Percentiles rank a stretch among this genome's conserved stretches.
Conservation (phyloP, 768 basidiomycete species). For the Mycena vulgaris region DNA sequence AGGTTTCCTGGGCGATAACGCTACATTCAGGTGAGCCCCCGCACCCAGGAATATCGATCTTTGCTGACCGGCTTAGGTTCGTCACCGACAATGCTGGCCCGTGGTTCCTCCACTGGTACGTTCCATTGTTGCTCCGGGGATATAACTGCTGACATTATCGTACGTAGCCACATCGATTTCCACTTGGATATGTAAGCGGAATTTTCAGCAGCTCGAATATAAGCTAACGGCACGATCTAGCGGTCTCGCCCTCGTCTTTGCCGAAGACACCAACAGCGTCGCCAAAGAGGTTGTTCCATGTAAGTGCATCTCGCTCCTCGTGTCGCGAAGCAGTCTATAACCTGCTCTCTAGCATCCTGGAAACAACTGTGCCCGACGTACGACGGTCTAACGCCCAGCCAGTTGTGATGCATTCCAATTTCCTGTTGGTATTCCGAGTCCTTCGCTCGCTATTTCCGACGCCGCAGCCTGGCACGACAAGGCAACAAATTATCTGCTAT, state of each 20-base stretch:
- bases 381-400: constrained; percentile 18
- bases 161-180: constrained; percentile 24
- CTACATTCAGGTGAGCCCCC: constrained; percentile 24
- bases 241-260: constrained; percentile 21
- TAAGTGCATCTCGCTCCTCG: neutral
- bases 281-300: constrained; percentile 19
- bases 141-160: neutral
- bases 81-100: constrained; percentile 36
- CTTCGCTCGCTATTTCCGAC: too few species aligned
- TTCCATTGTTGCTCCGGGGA: neutral
- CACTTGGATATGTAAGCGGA: constrained; percentile 28
- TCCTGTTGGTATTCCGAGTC: too few species aligned
- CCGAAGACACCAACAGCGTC: neutral
- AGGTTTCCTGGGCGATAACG: constrained; percentile 26
- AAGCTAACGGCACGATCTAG: neutral
- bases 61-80: constrained; percentile 13
- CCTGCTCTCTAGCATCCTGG: constrained; percentile 1
- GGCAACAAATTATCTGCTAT: too few species aligned
- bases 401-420: constrained; percentile 1
- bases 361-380: constrained; percentile 24
- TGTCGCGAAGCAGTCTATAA: neutral
- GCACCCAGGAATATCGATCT: neutral
- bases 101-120: constrained; percentile 31
- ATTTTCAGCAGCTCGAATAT: neutral
- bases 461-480: too few species aligned